Base-by-base conservation (phyloP, 1,284 basidiomycete genomes). In the Cryptococcus maquisensis region DNA sequence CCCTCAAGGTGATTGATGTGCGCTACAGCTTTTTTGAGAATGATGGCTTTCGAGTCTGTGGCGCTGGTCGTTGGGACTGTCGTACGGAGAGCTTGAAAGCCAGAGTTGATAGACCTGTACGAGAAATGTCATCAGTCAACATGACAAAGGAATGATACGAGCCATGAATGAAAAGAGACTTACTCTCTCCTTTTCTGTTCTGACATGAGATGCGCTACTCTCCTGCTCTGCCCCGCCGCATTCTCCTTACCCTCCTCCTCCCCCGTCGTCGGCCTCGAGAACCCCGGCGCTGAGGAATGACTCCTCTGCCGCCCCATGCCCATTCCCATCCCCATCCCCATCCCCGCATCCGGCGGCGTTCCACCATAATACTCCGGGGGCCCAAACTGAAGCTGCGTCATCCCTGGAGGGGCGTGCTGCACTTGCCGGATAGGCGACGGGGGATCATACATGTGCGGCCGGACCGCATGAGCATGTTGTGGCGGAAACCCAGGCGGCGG, bases 141-240 rank as follows among this genome's bases (percentile, higher is more conserved):
- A 35, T 9, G 24, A 43, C 3, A 43, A 43, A 24, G 4, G 20
- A 43, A n/a, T 26, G 9, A 4, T 20, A 12, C 9, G 18, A 20
- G 10, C 23, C 8, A 10, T 23, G 10, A 10, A 24, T 44, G 39
- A 32, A 38, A 9, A 28, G 15, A 10, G 13, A 69, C 70, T 70
- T 54, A 72, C 73, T 74, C 73, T 64, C 73, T 56, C 16, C 73
- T 58, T 51, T 74, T 74, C 54, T 74, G 73, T 57, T 74, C 73
- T 5, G 64, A 67, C 68, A 72, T 70, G 18, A 74, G 55, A 57
- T 74, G 73, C 1, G 73, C 73, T 9, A 74, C 41, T 5, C 73
- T 56, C 41, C 73, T 61, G 24, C 55, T 64, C 54, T 74, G 70
- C 18, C 70, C 71, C 1, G 59, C 59, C 16, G 49, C 56, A 10